Percentiles rank a stretch among this genome's conserved stretches.
phyloP scores from a whole-genome alignment of 1,139 yeast genomes.

The Yamadazyma dendronema region DNA sequence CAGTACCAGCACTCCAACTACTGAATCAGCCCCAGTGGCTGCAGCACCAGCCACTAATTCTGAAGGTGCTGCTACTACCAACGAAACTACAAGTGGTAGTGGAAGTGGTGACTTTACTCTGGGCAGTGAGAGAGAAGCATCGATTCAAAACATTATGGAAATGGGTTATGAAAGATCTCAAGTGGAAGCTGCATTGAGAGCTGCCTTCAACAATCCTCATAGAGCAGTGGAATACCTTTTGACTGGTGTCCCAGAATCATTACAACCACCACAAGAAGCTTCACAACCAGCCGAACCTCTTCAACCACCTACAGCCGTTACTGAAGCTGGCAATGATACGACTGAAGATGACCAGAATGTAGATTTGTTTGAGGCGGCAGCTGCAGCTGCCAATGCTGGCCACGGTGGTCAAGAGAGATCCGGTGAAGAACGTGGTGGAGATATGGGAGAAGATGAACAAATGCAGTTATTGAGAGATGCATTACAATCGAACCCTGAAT shows the following conservation, averaged over 20 bases:
- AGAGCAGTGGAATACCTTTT: slow-evolving; percentile 94
- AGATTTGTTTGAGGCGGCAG: slow-evolving; percentile 64
- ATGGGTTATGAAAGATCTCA: slow-evolving; percentile 93
- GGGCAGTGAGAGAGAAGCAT: slow-evolving; percentile 65
- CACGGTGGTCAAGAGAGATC: slow-evolving; percentile 25
- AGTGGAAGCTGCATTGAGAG: slow-evolving; percentile 88
- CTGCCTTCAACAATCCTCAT: slow-evolving; percentile 96
- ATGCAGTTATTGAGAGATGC: slow-evolving; percentile 72
- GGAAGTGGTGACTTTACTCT: slow-evolving; percentile 48
- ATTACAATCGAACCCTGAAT: slow-evolving; percentile 83
- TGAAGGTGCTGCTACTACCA: slow-evolving; percentile 15
- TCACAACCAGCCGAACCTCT: slow-evolving; percentile 1
- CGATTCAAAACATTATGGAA: slow-evolving; percentile 80
- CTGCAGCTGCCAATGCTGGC: slow-evolving; percentile 31
- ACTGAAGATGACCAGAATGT: slow-evolving; percentile 32
- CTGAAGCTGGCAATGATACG: slow-evolving; percentile 19
- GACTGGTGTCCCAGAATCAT: slow-evolving; percentile 82
- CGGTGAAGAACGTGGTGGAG: slow-evolving; percentile 18
- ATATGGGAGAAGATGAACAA: slow-evolving; percentile 48
- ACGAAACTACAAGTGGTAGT: slow-evolving; percentile 15
- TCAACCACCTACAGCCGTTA: slow-evolving; percentile 22
- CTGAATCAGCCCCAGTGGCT: slow-evolving; percentile 5
- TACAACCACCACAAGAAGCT: slow-evolving; percentile 28
- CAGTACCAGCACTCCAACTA: slow-evolving; percentile 10
- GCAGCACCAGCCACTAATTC: slow-evolving; percentile 7